Percentiles rank a stretch among this genome's conserved stretches.
These are phyloP conservation scores for Monosporascus sp. DNA, from an alignment of 2,329 filamentous ascomycete species.

Conservation along the genomic window DNA sequence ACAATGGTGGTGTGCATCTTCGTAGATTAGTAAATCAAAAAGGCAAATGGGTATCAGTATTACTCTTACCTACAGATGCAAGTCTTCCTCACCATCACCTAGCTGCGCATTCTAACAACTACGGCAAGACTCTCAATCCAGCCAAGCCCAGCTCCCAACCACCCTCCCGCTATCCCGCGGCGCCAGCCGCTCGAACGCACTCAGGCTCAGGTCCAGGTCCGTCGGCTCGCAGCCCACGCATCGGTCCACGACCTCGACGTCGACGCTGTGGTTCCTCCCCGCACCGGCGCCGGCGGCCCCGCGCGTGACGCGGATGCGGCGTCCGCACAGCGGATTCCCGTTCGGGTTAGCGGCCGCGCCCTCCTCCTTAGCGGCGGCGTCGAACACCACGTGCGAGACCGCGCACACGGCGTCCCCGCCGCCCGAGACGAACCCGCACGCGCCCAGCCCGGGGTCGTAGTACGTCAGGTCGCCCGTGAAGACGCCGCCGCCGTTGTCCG, in stretches of 20 bases:
- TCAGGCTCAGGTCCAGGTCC: constrained; percentile 44
- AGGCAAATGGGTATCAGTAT: too few species aligned
- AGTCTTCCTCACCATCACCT: too few species aligned
- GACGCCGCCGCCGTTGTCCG: constrained; percentile 6
- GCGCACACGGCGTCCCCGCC: constrained; percentile 57
- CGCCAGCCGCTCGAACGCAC: constrained; percentile 42
- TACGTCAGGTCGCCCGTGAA: constrained; percentile 64
- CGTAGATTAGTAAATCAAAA: too few species aligned
- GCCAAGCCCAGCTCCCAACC: constrained; percentile 29
- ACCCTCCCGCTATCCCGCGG: constrained; percentile 35
- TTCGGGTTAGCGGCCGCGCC: constrained; percentile 51
- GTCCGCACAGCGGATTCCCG: constrained; percentile 61
- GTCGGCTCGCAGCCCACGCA: constrained; percentile 45
- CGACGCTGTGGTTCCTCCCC: constrained; percentile 34
- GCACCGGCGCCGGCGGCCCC: constrained; percentile 32
- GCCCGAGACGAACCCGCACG: constrained; percentile 57
- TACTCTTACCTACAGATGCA: too few species aligned
- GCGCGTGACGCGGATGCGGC: constrained; percentile 56
- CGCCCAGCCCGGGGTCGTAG: constrained; percentile 60
- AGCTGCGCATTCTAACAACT: too few species aligned
- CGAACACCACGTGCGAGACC: constrained; percentile 62
- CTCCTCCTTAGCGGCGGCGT: constrained; percentile 36
- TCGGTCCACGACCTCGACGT: constrained; percentile 63
- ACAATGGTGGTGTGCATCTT: too few species aligned
- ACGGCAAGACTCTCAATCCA: constrained; percentile 17